Evolutionary conservation across 352 stramenopile species (phyloP), one percentile per base, ranked within the genome.

Genomic region (Aphanomyces cochlioides): DNA sequence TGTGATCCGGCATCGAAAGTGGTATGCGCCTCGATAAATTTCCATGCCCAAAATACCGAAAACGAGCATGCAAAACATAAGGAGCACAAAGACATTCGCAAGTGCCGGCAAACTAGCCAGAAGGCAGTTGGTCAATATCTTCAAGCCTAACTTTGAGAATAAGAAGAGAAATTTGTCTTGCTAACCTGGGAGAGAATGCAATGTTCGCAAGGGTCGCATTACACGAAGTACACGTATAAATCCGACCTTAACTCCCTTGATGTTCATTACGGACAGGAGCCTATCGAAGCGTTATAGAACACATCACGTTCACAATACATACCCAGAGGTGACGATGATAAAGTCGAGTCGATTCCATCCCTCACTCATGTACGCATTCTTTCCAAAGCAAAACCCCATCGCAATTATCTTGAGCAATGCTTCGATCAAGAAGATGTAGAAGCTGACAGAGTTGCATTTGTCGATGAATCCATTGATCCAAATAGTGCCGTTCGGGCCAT

Each of bases 261-360:
- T 65, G 88, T 89, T 6, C 78, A 88, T 85, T 3, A 87, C 72
- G 4, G 81, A 79, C 43, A 90, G 75, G 61, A 90, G 83, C 50
- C 79, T 90, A 53, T 28, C 3, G n/a, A n/a, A 15, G 56, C 21
- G 28, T 3, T 50, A 60, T 54, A 5, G 4, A 54, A 21, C 13
- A 28, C 67, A 47, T 57, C 15, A 66, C 45, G 38, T 28, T 5
- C 37, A 28, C 28, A 39, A 36, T 12, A 73, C 73, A 13, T 78
- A 96, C 83, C 85, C 88, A 63, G 88, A 81, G 70, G 88, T 83
- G 17, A 97, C 90, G 56, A 97, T 89, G 58, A 93, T 72, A 72
- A 97, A 96, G 67, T 97, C 91, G 68, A 97, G 83, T 61, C 85
- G 82, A 56, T 97, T 97, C 90, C 89, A 97, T 12, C 83, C 73